Evolutionary conservation across 1,139 yeast genomes (phyloP), one percentile per base, ranked within the genome.

Genomic region (Kodamaea sp.): DNA sequence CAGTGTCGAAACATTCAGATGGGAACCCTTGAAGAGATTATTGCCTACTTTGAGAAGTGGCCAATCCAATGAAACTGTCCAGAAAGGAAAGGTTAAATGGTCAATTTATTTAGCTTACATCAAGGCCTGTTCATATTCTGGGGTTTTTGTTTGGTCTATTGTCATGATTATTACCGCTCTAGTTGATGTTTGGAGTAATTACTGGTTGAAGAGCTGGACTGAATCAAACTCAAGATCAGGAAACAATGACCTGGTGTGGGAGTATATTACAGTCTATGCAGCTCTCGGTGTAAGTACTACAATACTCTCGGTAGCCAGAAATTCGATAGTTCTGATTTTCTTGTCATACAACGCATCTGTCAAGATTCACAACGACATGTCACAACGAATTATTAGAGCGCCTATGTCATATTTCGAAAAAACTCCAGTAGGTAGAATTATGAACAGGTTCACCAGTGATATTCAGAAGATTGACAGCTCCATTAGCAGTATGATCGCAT

Each of bases 401-500:
- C 64, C 64, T n/a, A 59, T 60, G 63, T 43, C 45, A 7, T 60
- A 55, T 31, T 60, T 60, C 29, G 66, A 60, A 24, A 42, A 57
- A 20, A 59, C 63, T 1, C 66, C 66, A 2, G 48, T 57, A 14
- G 66, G 66, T 10, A 42, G 64, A 34, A 56, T 60, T 20, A 55
- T 59, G 61, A 60, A 60, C 36, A 56, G 80, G 34, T 86, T 86
- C 51, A 78, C 90, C 12, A 76, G 82, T 42, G 95, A 86, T 55
- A 70, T 86, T 43, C 73, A 73, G 39, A 73, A 76, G 33, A 63
- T 84, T 38, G 94, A 85, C 53, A 65, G 67, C 31, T 57, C 61
- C 3, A 57, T 78, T 24, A 80, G 82, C 15, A 59, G 65, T 32
- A 61, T 70, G 0, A 66, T 77, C 42, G 51, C 66, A 7, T 62